Base-by-base conservation (phyloP, 2,329 filamentous ascomycete genomes). In the Colletotrichum gigasporum region DNA sequence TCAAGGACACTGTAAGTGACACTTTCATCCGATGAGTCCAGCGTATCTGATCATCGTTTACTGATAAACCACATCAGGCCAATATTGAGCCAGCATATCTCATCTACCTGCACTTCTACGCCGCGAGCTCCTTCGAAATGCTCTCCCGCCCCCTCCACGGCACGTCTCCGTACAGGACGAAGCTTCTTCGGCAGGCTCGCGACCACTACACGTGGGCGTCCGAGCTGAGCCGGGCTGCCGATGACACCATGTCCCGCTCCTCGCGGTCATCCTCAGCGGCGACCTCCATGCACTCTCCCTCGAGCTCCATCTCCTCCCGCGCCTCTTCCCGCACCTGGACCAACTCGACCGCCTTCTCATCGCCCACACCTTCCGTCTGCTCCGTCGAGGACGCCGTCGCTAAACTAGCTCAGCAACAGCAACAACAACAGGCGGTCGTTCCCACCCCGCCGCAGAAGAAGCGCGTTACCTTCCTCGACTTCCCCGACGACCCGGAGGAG, bases 21-120 rank as follows among this genome's bases (percentile, higher is more conserved):
- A 28, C n/a, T n/a, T 18, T 52, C 11, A 16, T 34, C 18, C 28
- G n/a, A 32, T 48, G 16, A 18, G 39, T 0, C n/a, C n/a, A n/a
- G 14, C 45, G 42, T 24, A 5, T 16, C 18, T 8, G 10, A 22
- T 14, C 32, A 56, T 20, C 44, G 53, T n/a, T n/a, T 14, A 45
- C 63, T 71, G 68, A 72, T 62, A 50, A 57, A 14, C 53, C 35
- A n/a, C 22, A 4, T 0, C n/a, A 74, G 71, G 76, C 77, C 11
- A 71, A 77, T 24, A 75, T 84, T 18, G 83, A 87, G 70, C 83
- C 85, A 2, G 76, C 84, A 6, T 83, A 88, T 69, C 76, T 87
- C 32, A 84, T 88, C 67, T 87, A 87, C 65, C 78, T 89, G 5
- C 82, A 87, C 71, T 88, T 88, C 71, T 89, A 88, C 66, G 86